Conservation (phyloP, 768 basidiomycete genomes). For the Calvatia gigantea region DNA sequence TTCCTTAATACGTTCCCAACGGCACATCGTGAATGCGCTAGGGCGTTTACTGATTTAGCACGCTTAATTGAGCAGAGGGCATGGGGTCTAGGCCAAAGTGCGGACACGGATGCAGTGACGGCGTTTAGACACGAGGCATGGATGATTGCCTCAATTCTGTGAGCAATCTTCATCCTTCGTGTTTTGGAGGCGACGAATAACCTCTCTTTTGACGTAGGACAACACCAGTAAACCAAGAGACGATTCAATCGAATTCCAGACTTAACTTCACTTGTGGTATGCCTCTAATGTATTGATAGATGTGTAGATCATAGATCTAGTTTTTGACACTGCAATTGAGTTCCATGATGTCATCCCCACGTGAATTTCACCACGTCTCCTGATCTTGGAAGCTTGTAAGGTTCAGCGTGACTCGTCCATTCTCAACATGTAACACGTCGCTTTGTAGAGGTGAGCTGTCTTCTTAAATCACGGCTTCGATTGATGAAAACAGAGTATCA, state of each 20-base stretch:
- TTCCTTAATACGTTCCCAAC: constrained; percentile 58
- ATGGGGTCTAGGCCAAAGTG: constrained; percentile 70
- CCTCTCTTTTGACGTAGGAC: no score
- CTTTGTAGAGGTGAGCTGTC: not conserved
- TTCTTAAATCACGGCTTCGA: not conserved
- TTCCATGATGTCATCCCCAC: no score
- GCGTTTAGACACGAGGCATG: constrained; percentile 71
- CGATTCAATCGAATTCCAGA: not conserved
- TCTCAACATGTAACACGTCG: no score
- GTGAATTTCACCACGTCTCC: no score
- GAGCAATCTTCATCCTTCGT: constrained; percentile 14
- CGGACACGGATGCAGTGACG: constrained; percentile 64
- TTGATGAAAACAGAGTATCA: constrained; percentile 15
- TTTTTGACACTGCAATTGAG: not conserved
- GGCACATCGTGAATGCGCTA: constrained; percentile 62
- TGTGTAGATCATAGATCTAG: not conserved
- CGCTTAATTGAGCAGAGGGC: constrained; percentile 56
- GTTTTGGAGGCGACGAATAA: no score
- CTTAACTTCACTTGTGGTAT: not conserved
- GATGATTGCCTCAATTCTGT: constrained; percentile 44
- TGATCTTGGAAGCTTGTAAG: no score
- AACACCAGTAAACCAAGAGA: no score
- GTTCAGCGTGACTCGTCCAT: no score
- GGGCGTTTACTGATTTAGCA: constrained; percentile 64
- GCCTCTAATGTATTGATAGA: constrained; percentile 10